phyloP scores from a whole-genome alignment of 768 basidiomycete genomes.

The Podaxis pistillaris region DNA sequence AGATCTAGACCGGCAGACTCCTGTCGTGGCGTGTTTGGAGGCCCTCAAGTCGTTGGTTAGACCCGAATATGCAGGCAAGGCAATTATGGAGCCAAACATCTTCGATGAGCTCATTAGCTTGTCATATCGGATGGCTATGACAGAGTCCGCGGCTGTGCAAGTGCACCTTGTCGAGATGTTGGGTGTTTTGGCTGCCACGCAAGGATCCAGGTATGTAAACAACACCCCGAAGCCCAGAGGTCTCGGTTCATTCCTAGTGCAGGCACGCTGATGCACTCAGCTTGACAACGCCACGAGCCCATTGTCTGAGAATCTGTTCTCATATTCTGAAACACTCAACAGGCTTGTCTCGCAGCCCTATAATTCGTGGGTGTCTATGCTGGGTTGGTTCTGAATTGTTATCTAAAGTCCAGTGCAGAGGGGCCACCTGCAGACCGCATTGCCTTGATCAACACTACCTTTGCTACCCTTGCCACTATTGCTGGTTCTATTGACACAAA shows the following conservation, averaged over 20 bases:
- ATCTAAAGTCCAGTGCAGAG: conserved; percentile 33
- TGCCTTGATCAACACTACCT: conserved; percentile 60
- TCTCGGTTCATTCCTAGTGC: background rate
- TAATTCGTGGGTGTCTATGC: conserved; percentile 42
- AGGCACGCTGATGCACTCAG: conserved; percentile 36
- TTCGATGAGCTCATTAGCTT: conserved; percentile 90
- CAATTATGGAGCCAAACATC: conserved; percentile 74
- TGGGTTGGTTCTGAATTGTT: background rate
- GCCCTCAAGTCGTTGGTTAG: conserved; percentile 79
- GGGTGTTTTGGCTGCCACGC: conserved; percentile 50
- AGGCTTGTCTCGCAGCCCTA: conserved; percentile 49
- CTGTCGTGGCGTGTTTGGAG: conserved; percentile 64
- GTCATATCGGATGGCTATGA: conserved; percentile 88
- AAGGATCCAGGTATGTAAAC: conserved; percentile 26
- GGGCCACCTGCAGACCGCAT: conserved; percentile 56
- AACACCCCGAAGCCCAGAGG: background rate
- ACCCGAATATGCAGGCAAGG: conserved; percentile 78
- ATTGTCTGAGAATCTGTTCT: conserved; percentile 82
- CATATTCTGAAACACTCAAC: conserved; percentile 75
- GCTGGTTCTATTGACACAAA: conserved; percentile 53
- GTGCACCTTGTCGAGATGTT: conserved; percentile 71
- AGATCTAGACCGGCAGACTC: conserved; percentile 39
- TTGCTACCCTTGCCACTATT: conserved; percentile 59
- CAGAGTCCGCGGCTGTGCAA: conserved; percentile 73
- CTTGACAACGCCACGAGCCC: conserved; percentile 48